A percentile compares a stretch with the other conserved stretches of the same genome.
Evolutionary conservation across 768 basidiomycete species (phyloP).

Genomic region (Mycena galopus): DNA sequence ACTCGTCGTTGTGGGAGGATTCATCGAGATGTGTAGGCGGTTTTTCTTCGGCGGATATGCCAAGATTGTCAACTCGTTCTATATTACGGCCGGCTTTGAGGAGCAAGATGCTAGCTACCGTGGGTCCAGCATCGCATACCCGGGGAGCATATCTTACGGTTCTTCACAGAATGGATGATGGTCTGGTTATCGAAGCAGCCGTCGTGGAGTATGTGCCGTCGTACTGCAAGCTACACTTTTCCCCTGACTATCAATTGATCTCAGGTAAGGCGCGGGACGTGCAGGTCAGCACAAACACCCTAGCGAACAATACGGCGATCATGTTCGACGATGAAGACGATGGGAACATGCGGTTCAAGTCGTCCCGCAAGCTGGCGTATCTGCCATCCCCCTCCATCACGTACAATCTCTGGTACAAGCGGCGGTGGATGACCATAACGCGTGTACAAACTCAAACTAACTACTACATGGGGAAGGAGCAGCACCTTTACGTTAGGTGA

Average conservation of each 20-base stretch:
- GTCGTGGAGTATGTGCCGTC: slow-evolving; percentile 60
- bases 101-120: slow-evolving; percentile 46
- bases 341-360: slow-evolving; percentile 24
- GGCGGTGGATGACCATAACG: slow-evolving; percentile 45
- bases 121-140: slow-evolving; percentile 23
- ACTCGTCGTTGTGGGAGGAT: slow-evolving; percentile 64
- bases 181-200: slow-evolving; percentile 70
- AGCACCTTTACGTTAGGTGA: slow-evolving; percentile 48
- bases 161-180: slow-evolving; percentile 66
- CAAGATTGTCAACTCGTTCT: slow-evolving; percentile 57
- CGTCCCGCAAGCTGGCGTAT: slow-evolving; percentile 45
- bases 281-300: slow-evolving; percentile 57
- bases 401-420: slow-evolving; percentile 48
- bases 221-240: not conserved
- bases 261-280: slow-evolving; percentile 60
- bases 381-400: slow-evolving; percentile 45
- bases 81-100: slow-evolving; percentile 65
- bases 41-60: slow-evolving; percentile 51
- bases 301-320: slow-evolving; percentile 41
- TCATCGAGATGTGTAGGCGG: slow-evolving; percentile 64
- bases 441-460: slow-evolving; percentile 43
- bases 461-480: slow-evolving; percentile 38
- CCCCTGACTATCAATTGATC: not conserved
- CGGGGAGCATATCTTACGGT: not conserved
- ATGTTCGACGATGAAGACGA: slow-evolving; percentile 46